A percentile compares a stretch with the other conserved stretches of the same genome.
Conservation (phyloP, 2,329 filamentous ascomycete genomes). For the Phialophora macrospora region DNA sequence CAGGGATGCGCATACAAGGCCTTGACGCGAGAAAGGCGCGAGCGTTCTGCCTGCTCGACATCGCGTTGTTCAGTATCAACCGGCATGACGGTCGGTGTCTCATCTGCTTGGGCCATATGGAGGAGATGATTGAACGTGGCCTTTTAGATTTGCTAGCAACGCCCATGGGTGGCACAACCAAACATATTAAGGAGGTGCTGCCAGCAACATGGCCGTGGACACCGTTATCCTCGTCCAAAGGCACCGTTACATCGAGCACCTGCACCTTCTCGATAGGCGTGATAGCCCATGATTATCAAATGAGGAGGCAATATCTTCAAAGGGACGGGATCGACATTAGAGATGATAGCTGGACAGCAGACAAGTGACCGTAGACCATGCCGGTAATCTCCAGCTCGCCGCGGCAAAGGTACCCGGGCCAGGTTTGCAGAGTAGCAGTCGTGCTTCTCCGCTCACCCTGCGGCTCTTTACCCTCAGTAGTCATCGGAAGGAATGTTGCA, state of each 20-base stretch:
- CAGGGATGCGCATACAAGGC: constrained; percentile 51
- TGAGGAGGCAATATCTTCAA: constrained; percentile 8
- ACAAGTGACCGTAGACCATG: neutral
- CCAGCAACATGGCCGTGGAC: neutral
- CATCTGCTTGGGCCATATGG: constrained; percentile 13
- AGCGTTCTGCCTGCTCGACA: constrained; percentile 13
- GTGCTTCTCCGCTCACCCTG: constrained; percentile 5
- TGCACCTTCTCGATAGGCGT: constrained; percentile 15
- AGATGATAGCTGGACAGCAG: neutral
- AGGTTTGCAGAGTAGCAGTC: neutral
- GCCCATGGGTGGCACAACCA: neutral
- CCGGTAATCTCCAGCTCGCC: constrained; percentile 6
- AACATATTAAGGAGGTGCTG: constrained; percentile 2
- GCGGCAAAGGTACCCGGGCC: constrained; percentile 6
- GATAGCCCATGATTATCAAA: constrained; percentile 18
- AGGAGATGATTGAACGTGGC: neutral
- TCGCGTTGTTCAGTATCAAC: constrained; percentile 10
- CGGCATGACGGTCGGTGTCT: constrained; percentile 3
- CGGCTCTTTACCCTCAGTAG: neutral
- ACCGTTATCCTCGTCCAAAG: constrained; percentile 1
- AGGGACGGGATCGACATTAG: constrained; percentile 6
- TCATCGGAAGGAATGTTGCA: constrained; percentile 8
- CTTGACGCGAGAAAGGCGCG: constrained; percentile 10
- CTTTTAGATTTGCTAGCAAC: neutral
- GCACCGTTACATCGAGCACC: constrained; percentile 21